These are phyloP conservation scores for Penicillium bialowiezense DNA, from an alignment of 495 filamentous ascomycete genomes.

Conservation along the genomic window DNA sequence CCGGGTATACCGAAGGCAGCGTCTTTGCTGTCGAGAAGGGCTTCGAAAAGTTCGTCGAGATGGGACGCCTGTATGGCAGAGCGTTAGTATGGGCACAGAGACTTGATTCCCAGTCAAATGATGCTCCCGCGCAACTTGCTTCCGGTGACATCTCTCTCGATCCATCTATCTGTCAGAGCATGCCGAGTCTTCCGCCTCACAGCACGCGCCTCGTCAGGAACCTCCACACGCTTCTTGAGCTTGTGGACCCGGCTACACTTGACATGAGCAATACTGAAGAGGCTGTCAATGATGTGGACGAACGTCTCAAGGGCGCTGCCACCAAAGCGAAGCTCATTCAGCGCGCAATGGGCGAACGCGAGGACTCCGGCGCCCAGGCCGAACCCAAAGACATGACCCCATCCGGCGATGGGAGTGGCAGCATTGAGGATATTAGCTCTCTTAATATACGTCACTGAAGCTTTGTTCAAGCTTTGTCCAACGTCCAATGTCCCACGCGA, in stretches of 20 bases:
- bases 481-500: background rate
- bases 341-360: constrained; percentile 60
- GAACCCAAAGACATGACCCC: constrained; percentile 23
- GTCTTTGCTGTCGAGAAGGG: constrained; percentile 89
- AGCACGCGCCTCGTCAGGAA: constrained; percentile 72
- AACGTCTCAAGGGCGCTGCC: constrained; percentile 72
- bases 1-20: constrained; percentile 83
- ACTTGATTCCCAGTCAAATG: constrained; percentile 32
- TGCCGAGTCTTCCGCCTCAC: constrained; percentile 47
- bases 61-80: constrained; percentile 79
- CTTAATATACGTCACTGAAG: constrained; percentile 47
- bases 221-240: constrained; percentile 63
- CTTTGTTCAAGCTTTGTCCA: background rate
- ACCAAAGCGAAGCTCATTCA: constrained; percentile 82
- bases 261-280: constrained; percentile 79
- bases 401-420: constrained; percentile 45
- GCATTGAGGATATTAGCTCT: constrained; percentile 54
- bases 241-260: constrained; percentile 77
- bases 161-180: constrained; percentile 30
- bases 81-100: constrained; percentile 76
- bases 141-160: constrained; percentile 22
- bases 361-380: constrained; percentile 26
- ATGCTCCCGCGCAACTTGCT: constrained; percentile 6
- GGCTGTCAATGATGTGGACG: constrained; percentile 80
- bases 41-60: constrained; percentile 81